These are phyloP conservation scores for Grosmannia clavigera DNA, from an alignment of 2,329 filamentous ascomycete species.

Conservation along the genomic window DNA sequence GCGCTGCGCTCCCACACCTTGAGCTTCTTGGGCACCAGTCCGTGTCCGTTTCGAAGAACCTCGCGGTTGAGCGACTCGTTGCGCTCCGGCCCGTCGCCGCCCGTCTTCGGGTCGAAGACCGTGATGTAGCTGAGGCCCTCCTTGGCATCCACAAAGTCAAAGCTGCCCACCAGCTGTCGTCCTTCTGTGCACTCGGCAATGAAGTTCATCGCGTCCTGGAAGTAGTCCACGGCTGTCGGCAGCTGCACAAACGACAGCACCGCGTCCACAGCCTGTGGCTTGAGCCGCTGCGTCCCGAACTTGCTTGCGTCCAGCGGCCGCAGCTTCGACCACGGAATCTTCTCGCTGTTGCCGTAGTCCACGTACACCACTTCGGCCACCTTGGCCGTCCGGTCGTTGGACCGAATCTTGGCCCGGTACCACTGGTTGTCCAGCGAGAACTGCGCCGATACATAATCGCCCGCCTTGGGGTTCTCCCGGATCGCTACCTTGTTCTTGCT, in stretches of 20 bases:
- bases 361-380: conserved; percentile 86
- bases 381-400: conserved; percentile 85
- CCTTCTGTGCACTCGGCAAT: conserved; percentile 63
- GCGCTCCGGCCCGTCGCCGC: conserved; percentile 37
- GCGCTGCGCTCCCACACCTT: conserved; percentile 75
- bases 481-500: conserved; percentile 66
- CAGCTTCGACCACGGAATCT: conserved; percentile 70
- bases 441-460: conserved; percentile 81
- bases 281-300: conserved; percentile 72
- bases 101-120: conserved; percentile 64
- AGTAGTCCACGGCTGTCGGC: conserved; percentile 65
- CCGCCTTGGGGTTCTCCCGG: conserved; percentile 68
- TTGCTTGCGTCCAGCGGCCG: conserved; percentile 68
- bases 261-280: conserved; percentile 77
- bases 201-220: conserved; percentile 64
- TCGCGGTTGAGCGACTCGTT: conserved; percentile 84
- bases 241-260: conserved; percentile 83
- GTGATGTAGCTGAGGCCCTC: conserved; percentile 80
- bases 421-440: conserved; percentile 84
- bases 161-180: conserved; percentile 74
- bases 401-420: conserved; percentile 85
- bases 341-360: conserved; percentile 93
- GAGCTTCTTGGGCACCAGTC: conserved; percentile 84
- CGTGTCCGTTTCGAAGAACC: conserved; percentile 68
- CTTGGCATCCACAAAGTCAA: conserved; percentile 68